Evolutionary conservation across 2,329 filamentous ascomycete species (phyloP), one percentile per base, ranked within the genome.

Genomic region (Talaromyces marneffei): DNA sequence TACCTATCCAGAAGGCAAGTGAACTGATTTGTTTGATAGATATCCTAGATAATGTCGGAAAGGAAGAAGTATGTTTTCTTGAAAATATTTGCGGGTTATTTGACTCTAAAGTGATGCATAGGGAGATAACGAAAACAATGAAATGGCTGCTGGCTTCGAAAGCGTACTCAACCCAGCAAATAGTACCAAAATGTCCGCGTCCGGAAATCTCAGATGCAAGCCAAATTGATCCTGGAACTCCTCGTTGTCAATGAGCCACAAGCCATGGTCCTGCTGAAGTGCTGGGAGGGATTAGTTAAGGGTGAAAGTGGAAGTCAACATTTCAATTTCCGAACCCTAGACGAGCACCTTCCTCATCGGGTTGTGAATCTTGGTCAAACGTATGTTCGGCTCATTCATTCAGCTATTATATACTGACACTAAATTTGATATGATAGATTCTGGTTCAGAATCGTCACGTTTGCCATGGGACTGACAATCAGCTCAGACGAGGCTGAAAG

Each of bases 281-380:
- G 37, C 18, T 58, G 56, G 56, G 56, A 33, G 25, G 27, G 27
- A 4, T 23, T 58, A 4, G 40, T 48, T 2, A 50, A 48, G 27
- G 40, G 40, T 4, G 39, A 33, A 14, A 48, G 56, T 37, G 40
- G 56, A 31, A 35, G 27, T 16, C 56, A 58, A 2, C 40, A 58
- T 37, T 33, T 35, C 10, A 35, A 48, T 7, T 73, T 72, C 57
- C 57, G 59, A 14, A 66, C 66, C 1, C 62, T 70, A 0, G 67
- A 69, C 8, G 66, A 71, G 57, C 72, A 73, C 39, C 57, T 73
- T 12, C 67, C 68, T 10, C 67, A 70, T 18, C 64, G 70, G 27
- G 65, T 65, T 20, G 60, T 69, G 1, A 69, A 73, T 56, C 64
- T 65, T 2, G 70, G 71, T 60, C 64, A 57, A 39, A 75, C 72